Percentiles rank a stretch among this genome's conserved stretches.
Conservation (phyloP, 2,329 filamentous ascomycete species). For the Cladorrhinum sp. region DNA sequence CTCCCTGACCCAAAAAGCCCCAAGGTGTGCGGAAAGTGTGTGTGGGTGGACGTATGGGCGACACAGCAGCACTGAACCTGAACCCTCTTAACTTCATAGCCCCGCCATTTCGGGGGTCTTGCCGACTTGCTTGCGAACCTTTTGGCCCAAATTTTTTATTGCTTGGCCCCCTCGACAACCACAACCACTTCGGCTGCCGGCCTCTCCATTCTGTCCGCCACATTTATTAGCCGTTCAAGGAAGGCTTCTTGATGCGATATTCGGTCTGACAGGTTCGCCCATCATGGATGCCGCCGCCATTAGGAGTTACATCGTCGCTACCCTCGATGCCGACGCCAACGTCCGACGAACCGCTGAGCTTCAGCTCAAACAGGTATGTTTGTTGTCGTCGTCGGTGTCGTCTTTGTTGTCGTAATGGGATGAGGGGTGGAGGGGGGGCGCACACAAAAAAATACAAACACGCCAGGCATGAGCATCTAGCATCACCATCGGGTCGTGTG, state of each 20-base stretch:
- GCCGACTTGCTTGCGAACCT: constrained; percentile 20
- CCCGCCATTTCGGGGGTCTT: constrained; percentile 26
- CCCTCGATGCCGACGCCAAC: constrained; percentile 71
- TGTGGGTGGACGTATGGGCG: constrained; percentile 7
- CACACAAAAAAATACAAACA: neutral
- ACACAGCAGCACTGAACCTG: constrained; percentile 18
- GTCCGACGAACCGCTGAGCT: constrained; percentile 73
- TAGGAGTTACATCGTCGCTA: constrained; percentile 73
- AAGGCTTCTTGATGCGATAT: constrained; percentile 26
- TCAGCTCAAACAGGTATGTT: constrained; percentile 74
- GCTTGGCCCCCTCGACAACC: constrained; percentile 26
- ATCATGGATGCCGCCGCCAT: constrained; percentile 73
- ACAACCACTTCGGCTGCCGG: constrained; percentile 20
- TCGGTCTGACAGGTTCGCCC: constrained; percentile 23
- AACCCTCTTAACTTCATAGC: constrained; percentile 22
- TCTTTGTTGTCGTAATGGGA: neutral
- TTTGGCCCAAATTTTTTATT: constrained; percentile 32
- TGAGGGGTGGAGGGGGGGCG: neutral
- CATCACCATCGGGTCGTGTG: constrained; percentile 3
- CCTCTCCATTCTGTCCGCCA: constrained; percentile 16
- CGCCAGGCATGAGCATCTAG: constrained; percentile 5
- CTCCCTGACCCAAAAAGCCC: neutral
- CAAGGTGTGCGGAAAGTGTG: neutral
- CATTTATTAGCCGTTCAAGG: constrained; percentile 14
- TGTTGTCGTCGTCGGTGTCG: constrained; percentile 3